Base-by-base conservation (phyloP, 371 early-diverging fungal genomes). In the Syncephalis fuscata region DNA sequence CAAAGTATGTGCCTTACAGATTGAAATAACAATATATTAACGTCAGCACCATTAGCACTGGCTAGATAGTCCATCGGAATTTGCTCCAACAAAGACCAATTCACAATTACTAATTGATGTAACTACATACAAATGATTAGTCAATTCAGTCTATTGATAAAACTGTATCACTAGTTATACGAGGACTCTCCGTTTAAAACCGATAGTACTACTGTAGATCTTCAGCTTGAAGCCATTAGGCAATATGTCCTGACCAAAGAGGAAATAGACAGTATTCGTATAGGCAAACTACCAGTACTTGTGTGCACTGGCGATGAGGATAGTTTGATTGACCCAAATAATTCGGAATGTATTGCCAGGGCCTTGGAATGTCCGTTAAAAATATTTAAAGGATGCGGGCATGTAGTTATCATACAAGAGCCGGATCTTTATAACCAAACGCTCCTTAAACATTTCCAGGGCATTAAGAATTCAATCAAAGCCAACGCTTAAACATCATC, bases 151-250 rank as follows among this genome's bases (percentile, higher is more conserved):
- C 9, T n/a, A n/a, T n/a, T 37, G 38, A n/a, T 37, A n/a, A 37
- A 37, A 37, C 10, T 10, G 15, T 15, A 21, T 8, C 15, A 8
- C 3, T 41, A 19, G 41, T 5, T 21, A 4, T 16, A 21, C 21
- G 4, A 3, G 4, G n/a, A 3, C 41, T 15, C n/a, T 21, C 41
- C 4, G 16, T 15, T 5, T 16, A 41, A 4, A 21, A 55, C 54
- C 11, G 71, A 71, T 15, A 15, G n/a, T 4, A n/a, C 4, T 3
- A 50, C 48, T 23, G 15, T 41, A 4, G 16, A 41, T 41, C 8
- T 4, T 4, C 41, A 41, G 21, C n/a, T 41, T 21, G 16, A 16
- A 41, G 41, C 41, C 4, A 21, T 41, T 4, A 41, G 8, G n/a
- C 41, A 15, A 4, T 21, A 8, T 41, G 8, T 8, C 41, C 3